phyloP scores from a whole-genome alignment of 495 filamentous ascomycete genomes.

The Aspergillus mulundensis region DNA sequence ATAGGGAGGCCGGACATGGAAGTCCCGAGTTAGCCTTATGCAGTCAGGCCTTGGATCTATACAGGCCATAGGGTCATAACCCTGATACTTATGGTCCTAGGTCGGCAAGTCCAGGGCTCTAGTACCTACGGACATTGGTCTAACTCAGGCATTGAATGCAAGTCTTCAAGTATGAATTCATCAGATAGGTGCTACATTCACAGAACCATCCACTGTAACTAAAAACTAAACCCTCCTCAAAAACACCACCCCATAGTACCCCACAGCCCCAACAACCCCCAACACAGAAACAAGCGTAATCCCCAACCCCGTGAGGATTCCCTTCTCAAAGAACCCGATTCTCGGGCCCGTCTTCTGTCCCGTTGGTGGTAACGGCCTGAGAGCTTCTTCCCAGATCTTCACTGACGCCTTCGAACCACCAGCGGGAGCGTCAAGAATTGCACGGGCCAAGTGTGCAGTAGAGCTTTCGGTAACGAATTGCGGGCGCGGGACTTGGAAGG shows the following conservation, averaged over 20 bases:
- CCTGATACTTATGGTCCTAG: too few relatives aligned
- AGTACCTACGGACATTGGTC: too few relatives aligned
- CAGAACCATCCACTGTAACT: too few relatives aligned
- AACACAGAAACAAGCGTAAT: constrained; percentile 26
- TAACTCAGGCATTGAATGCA: too few relatives aligned
- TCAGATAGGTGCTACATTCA: too few relatives aligned
- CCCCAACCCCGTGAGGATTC: constrained; percentile 39
- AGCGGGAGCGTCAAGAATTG: constrained; percentile 1
- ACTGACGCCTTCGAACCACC: constrained; percentile 11
- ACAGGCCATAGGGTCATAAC: too few relatives aligned
- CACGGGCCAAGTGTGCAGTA: background rate
- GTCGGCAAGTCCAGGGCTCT: too few relatives aligned
- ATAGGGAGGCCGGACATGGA: too few relatives aligned
- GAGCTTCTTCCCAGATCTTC: constrained; percentile 24
- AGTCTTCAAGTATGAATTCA: too few relatives aligned
- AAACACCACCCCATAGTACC: constrained; percentile 26
- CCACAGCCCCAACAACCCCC: constrained; percentile 23
- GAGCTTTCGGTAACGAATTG: constrained; percentile 27
- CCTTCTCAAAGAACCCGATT: constrained; percentile 52
- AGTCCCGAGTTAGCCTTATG: too few relatives aligned
- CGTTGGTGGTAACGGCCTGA: constrained; percentile 34
- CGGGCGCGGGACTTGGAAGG: constrained; percentile 40
- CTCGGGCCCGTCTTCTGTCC: constrained; percentile 32
- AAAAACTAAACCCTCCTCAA: constrained; percentile 12
- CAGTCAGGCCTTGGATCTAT: too few relatives aligned